These are phyloP conservation scores for Haplosporangium sp. DNA, from an alignment of 371 early-diverging fungal species.

Conservation along the genomic window DNA sequence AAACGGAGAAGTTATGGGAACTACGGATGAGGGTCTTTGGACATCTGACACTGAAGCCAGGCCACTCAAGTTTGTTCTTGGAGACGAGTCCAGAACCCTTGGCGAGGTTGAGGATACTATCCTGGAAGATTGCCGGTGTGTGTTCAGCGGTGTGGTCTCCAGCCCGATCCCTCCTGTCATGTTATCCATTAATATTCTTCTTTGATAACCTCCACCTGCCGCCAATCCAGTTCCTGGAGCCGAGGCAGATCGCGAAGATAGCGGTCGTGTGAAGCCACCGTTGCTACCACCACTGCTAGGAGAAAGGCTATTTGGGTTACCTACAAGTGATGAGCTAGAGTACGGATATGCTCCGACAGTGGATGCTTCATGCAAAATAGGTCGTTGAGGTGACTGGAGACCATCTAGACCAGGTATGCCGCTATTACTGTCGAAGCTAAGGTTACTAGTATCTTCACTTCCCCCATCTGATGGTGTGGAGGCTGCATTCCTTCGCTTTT, in stretches of 20 bases:
- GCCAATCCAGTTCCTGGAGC: conserved; percentile 29
- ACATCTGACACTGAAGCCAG: conserved; percentile 7
- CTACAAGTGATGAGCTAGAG: conserved; percentile 17
- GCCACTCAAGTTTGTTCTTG: conserved; percentile 12
- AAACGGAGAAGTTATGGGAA: neutral
- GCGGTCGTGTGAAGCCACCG: conserved; percentile 11
- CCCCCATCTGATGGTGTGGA: conserved; percentile 9
- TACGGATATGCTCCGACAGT: conserved; percentile 9
- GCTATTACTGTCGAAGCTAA: neutral
- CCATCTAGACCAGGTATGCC: neutral
- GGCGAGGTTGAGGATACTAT: conserved; percentile 16
- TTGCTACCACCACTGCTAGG: neutral
- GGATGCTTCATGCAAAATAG: neutral
- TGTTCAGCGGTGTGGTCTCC: conserved; percentile 22
- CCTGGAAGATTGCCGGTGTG: conserved; percentile 18
- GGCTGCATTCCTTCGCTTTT: conserved; percentile 61
- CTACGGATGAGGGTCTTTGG: neutral
- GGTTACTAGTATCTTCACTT: neutral
- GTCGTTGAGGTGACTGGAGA: conserved; percentile 1
- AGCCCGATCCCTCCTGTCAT: conserved; percentile 16
- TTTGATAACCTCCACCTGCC: conserved; percentile 32
- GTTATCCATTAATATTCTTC: conserved; percentile 39
- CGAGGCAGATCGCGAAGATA: conserved; percentile 29
- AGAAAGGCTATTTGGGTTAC: conserved; percentile 7
- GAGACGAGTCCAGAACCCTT: conserved; percentile 24